Conservation (phyloP, 139 green algal genomes). For the Desmodesmus armatus region DNA sequence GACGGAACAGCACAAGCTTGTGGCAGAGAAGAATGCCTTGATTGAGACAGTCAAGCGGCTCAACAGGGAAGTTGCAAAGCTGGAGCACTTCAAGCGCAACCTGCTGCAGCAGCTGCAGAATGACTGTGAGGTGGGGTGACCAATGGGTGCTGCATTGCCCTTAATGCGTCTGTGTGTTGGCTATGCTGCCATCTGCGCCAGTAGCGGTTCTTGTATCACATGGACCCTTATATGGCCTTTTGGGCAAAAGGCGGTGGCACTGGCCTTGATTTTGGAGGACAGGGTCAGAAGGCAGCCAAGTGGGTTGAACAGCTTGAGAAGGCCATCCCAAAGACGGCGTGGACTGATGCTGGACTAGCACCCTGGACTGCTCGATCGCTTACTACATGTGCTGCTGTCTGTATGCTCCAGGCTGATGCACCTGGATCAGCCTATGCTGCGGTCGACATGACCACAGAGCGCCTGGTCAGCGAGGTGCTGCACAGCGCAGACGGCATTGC, state of each 20-base stretch:
- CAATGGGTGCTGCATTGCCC: too few species aligned
- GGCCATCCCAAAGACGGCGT: too few species aligned
- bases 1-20: conserved; percentile 69
- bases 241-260: too few species aligned
- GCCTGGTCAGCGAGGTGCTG: conserved; percentile 65
- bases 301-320: too few species aligned
- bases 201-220: background rate
- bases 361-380: background rate
- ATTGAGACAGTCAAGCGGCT: conserved; percentile 84
- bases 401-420: background rate
- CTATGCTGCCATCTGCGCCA: background rate
- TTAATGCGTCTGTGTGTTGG: background rate
- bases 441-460: conserved; percentile 65
- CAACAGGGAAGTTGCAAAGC: conserved; percentile 80
- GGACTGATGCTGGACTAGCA: background rate
- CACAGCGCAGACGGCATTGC: conserved; percentile 54
- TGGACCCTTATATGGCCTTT: background rate
- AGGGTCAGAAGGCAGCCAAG: too few species aligned
- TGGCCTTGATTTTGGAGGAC: too few species aligned
- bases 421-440: conserved; percentile 47
- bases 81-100: conserved; percentile 85
- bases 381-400: background rate
- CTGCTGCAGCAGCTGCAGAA: conserved; percentile 80
- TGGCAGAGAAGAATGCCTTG: conserved; percentile 74
- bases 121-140: conserved; percentile 60